Base-by-base conservation (phyloP, 768 basidiomycete genomes). In the Boletellus ananas region DNA sequence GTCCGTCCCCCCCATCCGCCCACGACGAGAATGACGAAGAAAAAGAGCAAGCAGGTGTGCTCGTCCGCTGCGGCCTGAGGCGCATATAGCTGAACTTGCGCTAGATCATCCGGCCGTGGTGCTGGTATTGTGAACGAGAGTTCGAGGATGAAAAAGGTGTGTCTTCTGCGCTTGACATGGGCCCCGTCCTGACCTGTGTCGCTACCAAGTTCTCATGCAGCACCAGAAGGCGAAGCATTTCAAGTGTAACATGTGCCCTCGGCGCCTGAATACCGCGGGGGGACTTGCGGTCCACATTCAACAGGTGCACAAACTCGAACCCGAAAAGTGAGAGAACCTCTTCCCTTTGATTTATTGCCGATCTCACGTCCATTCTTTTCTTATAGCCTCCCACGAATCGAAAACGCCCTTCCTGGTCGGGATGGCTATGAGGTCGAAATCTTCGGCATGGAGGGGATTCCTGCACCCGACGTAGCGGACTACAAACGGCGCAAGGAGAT, bases 221-320 rank as follows among this genome's bases (percentile, higher is more conserved):
- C 95, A 99, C 70, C 95, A 99, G 66, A 98, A 98, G 72, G 95
- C 96, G 12, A 99, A 99, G 70, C 95, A 98, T 66, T 99, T 98
- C 79, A 96, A 96, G 69, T 98, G 96, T 63, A 84, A 85, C 52
- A 84, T 95, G 79, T 98, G 95, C 66, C 95, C 96, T 17, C 78
- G 96, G 52, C 82, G 94, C 57, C 74, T 99, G 54, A 98, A 99
- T 64, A 97, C 95, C 3, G 96, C 96, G 3, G 96, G 96, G 59
- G 96, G 96, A 68, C 75, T 99, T 25, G 94, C 94, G 7, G 96
- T 98, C 3, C 96, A 99, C 65, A 90, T 95, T 46, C 94, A 98
- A 65, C 96, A 99, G 66, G 96, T 99, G 0, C 96, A 98, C 71
- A 99, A 99, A 68, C 84, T 96, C n/a, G 94, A 96, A 62, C 89